Percentiles rank a stretch among this genome's conserved stretches.
Evolutionary conservation across 139 green algal genomes (phyloP).

Genomic region (Diplosphaera chodatii): DNA sequence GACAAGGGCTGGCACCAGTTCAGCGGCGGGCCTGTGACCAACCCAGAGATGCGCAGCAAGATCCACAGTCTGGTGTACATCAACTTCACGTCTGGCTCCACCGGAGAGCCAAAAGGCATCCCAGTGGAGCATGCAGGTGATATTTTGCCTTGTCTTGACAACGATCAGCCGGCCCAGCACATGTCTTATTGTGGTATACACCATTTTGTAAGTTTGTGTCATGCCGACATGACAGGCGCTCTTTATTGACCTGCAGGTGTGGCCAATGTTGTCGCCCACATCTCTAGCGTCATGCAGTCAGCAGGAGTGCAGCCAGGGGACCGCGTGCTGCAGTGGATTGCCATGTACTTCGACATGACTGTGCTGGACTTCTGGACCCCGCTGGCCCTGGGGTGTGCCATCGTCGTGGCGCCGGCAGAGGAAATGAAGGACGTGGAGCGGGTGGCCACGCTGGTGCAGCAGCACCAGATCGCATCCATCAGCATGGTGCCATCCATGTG

Average conservation of each 20-base stretch:
- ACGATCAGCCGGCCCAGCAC: too few species aligned
- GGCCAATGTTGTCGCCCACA: background rate
- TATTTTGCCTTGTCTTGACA: too few species aligned
- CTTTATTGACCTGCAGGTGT: conserved; percentile 15
- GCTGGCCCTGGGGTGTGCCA: background rate
- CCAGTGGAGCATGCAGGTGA: conserved; percentile 12
- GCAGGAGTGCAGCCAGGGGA: background rate
- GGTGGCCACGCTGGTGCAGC: background rate
- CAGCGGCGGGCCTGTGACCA: background rate
- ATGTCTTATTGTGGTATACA: too few species aligned
- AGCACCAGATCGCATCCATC: background rate
- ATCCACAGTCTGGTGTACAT: conserved; percentile 31
- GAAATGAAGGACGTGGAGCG: background rate
- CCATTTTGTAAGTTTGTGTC: too few species aligned
- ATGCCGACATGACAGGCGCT: background rate
- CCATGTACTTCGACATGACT: background rate
- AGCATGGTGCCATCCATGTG: background rate
- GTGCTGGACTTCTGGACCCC: background rate
- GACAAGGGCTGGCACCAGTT: background rate
- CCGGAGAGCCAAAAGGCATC: conserved; percentile 53
- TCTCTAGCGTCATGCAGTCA: background rate
- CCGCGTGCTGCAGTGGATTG: background rate
- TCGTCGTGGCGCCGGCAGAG: background rate
- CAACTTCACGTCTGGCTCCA: conserved; percentile 62
- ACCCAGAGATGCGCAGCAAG: too few species aligned